A percentile compares a stretch with the other conserved stretches of the same genome.
Conservation (phyloP, 768 basidiomycete species). For the Kwoniella sp. region DNA sequence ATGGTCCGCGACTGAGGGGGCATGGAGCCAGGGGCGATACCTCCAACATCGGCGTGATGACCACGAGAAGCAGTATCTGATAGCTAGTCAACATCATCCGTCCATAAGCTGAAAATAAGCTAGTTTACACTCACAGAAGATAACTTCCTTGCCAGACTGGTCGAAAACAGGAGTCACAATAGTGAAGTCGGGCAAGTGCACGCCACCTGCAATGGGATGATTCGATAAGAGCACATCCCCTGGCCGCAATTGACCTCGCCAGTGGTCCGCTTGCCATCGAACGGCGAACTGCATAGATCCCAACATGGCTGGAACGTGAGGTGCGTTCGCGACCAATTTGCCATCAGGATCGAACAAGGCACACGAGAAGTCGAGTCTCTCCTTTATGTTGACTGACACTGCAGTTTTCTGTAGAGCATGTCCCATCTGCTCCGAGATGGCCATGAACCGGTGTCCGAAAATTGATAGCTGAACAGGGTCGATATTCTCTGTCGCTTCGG, state of each 20-base stretch:
- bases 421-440: slow-evolving; percentile 88
- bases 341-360: slow-evolving; percentile 92
- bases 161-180: slow-evolving; percentile 88
- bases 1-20: slow-evolving; percentile 88
- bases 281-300: slow-evolving; percentile 42
- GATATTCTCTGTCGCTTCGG: slow-evolving; percentile 21
- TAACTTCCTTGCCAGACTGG: slow-evolving; percentile 57
- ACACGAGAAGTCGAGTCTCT: slow-evolving; percentile 84
- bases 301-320: slow-evolving; percentile 37
- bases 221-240: slow-evolving; percentile 92
- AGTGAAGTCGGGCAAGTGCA: slow-evolving; percentile 84
- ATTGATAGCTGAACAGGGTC: slow-evolving; percentile 67
- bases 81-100: neutral
- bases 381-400: slow-evolving; percentile 93
- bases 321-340: slow-evolving; percentile 89
- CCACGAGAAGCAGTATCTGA: slow-evolving; percentile 73
- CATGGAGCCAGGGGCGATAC: slow-evolving; percentile 87
- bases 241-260: slow-evolving; percentile 60
- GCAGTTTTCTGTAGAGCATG: slow-evolving; percentile 84
- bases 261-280: slow-evolving; percentile 29
- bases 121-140: slow-evolving; percentile 27
- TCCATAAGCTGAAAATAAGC: neutral
- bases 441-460: slow-evolving; percentile 96
- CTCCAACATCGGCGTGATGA: slow-evolving; percentile 75
- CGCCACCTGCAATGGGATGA: slow-evolving; percentile 47